Conservation (phyloP, 2,329 filamentous ascomycete species). For the Aspergillus udagawae region DNA sequence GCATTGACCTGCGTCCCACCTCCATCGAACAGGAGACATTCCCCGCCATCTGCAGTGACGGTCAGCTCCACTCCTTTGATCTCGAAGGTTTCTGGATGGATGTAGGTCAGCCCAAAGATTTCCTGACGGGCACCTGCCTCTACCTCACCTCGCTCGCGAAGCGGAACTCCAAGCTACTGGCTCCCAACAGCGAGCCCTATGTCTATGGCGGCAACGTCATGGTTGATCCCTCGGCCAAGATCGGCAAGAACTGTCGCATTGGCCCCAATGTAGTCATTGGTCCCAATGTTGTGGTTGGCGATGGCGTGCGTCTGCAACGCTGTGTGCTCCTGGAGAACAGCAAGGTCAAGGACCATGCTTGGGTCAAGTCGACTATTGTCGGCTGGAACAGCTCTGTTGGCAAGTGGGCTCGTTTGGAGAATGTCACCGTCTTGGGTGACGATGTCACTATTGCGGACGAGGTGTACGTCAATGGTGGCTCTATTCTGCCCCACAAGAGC, state of each 20-base stretch:
- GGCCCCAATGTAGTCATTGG: constrained; percentile 96
- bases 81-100: constrained; percentile 99
- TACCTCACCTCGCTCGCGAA: constrained; percentile 92
- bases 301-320: constrained; percentile 89
- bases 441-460: constrained; percentile 97
- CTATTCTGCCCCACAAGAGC: constrained; percentile 93
- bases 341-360: constrained; percentile 98
- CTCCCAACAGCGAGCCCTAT: constrained; percentile 67
- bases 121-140: constrained; percentile 90
- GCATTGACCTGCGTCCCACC: constrained; percentile 93
- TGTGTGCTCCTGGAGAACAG: constrained; percentile 84
- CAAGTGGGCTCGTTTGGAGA: constrained; percentile 93
- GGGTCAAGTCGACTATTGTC: constrained; percentile 98
- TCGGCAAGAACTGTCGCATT: constrained; percentile 97
- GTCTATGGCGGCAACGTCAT: constrained; percentile 93
- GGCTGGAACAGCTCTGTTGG: constrained; percentile 97
- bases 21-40: constrained; percentile 99
- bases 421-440: constrained; percentile 95
- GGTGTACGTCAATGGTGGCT: constrained; percentile 97
- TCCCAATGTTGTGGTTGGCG: constrained; percentile 84
- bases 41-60: constrained; percentile 85
- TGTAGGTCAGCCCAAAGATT: constrained; percentile 97
- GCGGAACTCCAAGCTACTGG: constrained; percentile 80
- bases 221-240: constrained; percentile 90
- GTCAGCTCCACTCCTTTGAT: constrained; percentile 90